phyloP scores from a whole-genome alignment of 345 rosid species.

The Orychophragmus violaceus region DNA sequence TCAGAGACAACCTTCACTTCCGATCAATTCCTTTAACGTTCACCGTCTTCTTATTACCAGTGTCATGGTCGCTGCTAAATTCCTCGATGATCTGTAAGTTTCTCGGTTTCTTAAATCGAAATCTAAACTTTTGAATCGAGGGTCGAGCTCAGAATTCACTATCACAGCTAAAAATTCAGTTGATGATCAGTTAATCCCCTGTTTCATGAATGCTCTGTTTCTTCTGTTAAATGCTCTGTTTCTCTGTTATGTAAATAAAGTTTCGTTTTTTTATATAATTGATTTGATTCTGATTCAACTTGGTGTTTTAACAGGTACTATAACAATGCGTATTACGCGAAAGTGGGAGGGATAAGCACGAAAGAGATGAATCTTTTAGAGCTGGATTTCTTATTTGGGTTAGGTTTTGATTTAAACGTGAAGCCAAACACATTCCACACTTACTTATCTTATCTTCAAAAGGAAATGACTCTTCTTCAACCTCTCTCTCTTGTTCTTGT shows the following conservation, averaged over 20 bases:
- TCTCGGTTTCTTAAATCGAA: not conserved
- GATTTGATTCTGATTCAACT: not conserved
- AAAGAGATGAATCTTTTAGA: conserved; percentile 80
- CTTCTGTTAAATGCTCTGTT: not conserved
- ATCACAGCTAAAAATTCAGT: no score
- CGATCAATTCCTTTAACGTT: conserved; percentile 74
- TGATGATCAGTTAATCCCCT: not conserved
- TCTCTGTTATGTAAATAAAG: not conserved
- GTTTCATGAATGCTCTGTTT: conserved; percentile 13
- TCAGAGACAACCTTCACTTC: conserved; percentile 63
- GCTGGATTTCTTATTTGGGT: conserved; percentile 76
- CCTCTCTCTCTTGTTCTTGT: conserved; percentile 32
- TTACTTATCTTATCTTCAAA: conserved; percentile 58
- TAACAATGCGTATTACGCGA: conserved; percentile 93
- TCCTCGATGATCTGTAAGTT: conserved; percentile 90
- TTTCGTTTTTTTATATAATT: not conserved
- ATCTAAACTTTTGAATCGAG: not conserved
- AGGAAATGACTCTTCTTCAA: conserved; percentile 55
- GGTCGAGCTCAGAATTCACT: not conserved
- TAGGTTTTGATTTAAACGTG: conserved; percentile 73
- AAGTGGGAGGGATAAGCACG: conserved; percentile 88
- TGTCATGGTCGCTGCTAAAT: conserved; percentile 79
- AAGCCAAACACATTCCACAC: conserved; percentile 70
- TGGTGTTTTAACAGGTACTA: conserved; percentile 43
- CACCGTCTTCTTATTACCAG: conserved; percentile 87